Evolutionary conservation across 2,329 filamentous ascomycete species (phyloP), one percentile per base, ranked within the genome.

Genomic region (Trichophyton simii): DNA sequence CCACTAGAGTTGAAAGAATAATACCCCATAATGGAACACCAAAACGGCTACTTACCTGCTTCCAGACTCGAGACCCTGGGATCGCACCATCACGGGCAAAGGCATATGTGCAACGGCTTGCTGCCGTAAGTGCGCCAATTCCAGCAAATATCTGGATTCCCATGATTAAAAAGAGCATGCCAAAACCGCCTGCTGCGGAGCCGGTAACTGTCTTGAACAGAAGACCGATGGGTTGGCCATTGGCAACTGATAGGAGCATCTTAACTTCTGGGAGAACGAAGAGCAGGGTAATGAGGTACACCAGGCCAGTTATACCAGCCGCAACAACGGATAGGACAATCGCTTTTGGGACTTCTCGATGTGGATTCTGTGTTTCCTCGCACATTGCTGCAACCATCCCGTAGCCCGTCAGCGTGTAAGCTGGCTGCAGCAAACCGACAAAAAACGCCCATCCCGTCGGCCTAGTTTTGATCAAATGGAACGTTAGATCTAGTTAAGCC

Each of bases 131-230:
- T 1, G 87, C 85, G 5, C 87, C 87, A 38, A 87, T 84, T 20
- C 88, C 88, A 0, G 88, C 87, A 68, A 91, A 90, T 70, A 91
- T 80, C 63, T 87, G 78, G 67, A 92, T 89, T 1, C 87, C 87
- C 25, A 91, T 79, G 66, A 92, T 84, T 1, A 91, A 76, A 72
- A 91, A 87, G 13, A 91, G 78, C 4, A 91, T 78, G 0, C 85
- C 87, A 65, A 92, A 90, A 0, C 88, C 88, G 25, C 87, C 88
- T 3, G 78, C 83, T 0, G 85, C 80, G 20, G 86, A 88, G 1
- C 87, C 87, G 0, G 88, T 91, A 8, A 85, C 87, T 0, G 78
- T 84, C 74, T 88, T 88, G 80, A 91, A 91, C 36, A 91, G 76
- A 3, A 86, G 77, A 7, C 86, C 87, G 64, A 92, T 87, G 0